Base-by-base conservation (phyloP, 2,329 filamentous ascomycete species). In the Fusarium devonianum region DNA sequence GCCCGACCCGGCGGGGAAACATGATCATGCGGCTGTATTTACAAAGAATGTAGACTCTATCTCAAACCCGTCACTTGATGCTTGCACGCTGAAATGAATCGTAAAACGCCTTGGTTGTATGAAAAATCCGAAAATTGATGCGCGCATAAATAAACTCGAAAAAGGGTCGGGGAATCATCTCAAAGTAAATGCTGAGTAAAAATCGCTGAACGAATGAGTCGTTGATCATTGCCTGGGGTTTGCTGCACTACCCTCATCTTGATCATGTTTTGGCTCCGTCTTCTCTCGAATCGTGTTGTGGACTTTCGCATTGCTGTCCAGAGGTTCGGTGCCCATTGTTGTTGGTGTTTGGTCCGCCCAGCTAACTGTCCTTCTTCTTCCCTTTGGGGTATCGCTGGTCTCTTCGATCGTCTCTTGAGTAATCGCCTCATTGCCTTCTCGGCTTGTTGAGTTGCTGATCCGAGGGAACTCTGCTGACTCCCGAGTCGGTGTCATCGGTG, bases 401-500 rank as follows among this genome's bases (percentile, higher is more conserved):
- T 65, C 63, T 13, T 54, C 47, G 3, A 53, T 64, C 28, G 45
- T 60, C 7, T 60, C 45, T 28, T 62, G 18, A 2, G 28, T 40
- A 14, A 56, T 53, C 12, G 25, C 42, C 8, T 59, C 53, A 21
- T 58, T 62, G 10, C 63, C 53, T n/a, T 47, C 51, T 3, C 47
- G 32, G 4, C 38, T 32, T 46, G 52, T 35, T 7, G 44, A 22
- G 17, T 40, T 55, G 11, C 29, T 13, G 29, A 23, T 56, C 34
- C 58, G 58, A 28, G 51, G 38, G 10, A 63, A 66, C 39, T 66
- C 63, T 2, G 58, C 63, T 2, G 67, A 65, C 48, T 70, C 68
- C 25, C 60, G 44, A 23, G 67, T 66, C 8, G 66, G 68, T 14
- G 67, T 70, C 67, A 70, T 70, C 3, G 67, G 65, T 18, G 67